A percentile compares a stretch with the other conserved stretches of the same genome.
These are phyloP conservation scores for Spirogloea muscicola DNA, from an alignment of 139 green algal species.

Conservation along the genomic window DNA sequence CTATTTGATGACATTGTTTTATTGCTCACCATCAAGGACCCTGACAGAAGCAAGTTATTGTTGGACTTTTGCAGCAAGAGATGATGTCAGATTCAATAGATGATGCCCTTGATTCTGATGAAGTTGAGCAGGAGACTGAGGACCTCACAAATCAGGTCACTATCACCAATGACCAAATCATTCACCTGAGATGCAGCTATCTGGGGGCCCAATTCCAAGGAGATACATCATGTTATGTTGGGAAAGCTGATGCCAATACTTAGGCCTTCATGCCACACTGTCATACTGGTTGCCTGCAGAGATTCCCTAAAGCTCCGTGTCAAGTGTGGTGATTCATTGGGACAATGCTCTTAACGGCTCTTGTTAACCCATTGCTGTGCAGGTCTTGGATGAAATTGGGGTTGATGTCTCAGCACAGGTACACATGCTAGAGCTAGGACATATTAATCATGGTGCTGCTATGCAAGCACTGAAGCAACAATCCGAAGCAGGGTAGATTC, in stretches of 20 bases:
- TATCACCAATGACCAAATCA: too few species aligned
- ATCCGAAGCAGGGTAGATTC: too few species aligned
- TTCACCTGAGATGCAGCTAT: too few species aligned
- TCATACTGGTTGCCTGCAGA: not conserved
- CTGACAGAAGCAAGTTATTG: not conserved
- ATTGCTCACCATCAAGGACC: not conserved
- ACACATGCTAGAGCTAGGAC: too few species aligned
- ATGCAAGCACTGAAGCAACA: too few species aligned
- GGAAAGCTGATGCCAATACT: not conserved
- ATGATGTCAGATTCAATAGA: conserved; percentile 13
- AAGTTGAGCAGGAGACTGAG: conserved; percentile 26
- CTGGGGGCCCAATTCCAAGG: not conserved
- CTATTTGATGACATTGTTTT: conserved; percentile 1
- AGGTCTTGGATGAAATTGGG: conserved; percentile 42
- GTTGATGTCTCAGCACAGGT: conserved; percentile 34
- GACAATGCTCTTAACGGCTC: not conserved
- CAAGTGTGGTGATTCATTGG: too few species aligned
- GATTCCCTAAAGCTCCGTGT: not conserved
- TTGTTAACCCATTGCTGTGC: not conserved
- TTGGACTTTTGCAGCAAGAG: conserved; percentile 11
- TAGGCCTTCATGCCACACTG: not conserved
- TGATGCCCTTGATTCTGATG: conserved; percentile 19
- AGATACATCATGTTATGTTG: not conserved
- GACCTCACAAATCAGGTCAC: conserved; percentile 34
- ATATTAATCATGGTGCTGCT: too few species aligned